Percentiles rank a stretch among this genome's conserved stretches.
phyloP scores from a whole-genome alignment of 2,329 filamentous ascomycete genomes.

The Neonectria punicea region DNA sequence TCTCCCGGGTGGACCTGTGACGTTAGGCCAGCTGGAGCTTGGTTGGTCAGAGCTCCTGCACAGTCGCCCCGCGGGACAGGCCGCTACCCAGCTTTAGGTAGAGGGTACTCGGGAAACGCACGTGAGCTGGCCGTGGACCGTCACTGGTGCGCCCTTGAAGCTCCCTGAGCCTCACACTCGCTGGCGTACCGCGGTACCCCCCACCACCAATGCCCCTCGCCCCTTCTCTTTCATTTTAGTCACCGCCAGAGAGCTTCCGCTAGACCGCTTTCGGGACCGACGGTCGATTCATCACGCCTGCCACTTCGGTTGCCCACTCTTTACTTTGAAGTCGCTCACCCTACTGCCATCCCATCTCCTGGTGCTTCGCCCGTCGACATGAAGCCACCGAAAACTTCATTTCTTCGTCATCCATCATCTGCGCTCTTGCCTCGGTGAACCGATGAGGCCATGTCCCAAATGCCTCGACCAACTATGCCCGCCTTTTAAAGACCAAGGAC shows the following conservation, averaged over 20 bases:
- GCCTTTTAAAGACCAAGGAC: conserved; percentile 15
- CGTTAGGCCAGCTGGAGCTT: not conserved
- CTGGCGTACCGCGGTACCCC: conserved; percentile 27
- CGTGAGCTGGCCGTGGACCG: conserved; percentile 30
- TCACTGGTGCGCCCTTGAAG: conserved; percentile 18
- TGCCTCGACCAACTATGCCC: conserved; percentile 7
- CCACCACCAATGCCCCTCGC: conserved; percentile 18
- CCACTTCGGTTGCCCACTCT: conserved; percentile 36
- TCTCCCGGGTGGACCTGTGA: conserved; percentile 13
- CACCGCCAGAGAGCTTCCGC: conserved; percentile 35
- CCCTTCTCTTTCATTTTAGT: conserved; percentile 35
- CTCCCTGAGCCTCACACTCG: not conserved
- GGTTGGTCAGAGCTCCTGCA: conserved; percentile 15
- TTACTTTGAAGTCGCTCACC: conserved; percentile 37
- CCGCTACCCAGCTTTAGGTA: conserved; percentile 2
- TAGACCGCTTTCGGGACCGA: conserved; percentile 52
- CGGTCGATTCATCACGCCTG: conserved; percentile 32
- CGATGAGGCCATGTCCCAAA: conserved; percentile 29
- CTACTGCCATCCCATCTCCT: conserved; percentile 28
- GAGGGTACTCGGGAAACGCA: conserved; percentile 31
- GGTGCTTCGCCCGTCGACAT: conserved; percentile 29
- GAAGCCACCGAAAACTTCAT: conserved; percentile 28
- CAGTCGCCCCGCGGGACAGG: conserved; percentile 12
- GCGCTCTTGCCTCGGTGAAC: conserved; percentile 27
- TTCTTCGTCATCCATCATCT: conserved; percentile 21